Evolutionary conservation across 2,329 filamentous ascomycete genomes (phyloP).

Genomic region (Metarhizium brunneum): DNA sequence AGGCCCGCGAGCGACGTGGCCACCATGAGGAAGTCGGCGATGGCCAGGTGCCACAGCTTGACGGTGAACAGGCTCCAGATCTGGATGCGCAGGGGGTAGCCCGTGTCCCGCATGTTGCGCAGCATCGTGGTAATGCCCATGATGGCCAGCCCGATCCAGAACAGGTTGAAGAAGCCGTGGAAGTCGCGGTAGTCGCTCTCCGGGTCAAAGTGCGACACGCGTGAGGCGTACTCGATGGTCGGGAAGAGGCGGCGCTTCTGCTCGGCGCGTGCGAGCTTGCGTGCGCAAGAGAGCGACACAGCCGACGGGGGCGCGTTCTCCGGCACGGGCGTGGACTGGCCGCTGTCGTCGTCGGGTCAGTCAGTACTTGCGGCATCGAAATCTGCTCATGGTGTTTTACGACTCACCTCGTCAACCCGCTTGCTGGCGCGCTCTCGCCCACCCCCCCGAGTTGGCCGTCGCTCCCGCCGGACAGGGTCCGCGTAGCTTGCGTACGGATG

Average conservation of each 20-base stretch:
- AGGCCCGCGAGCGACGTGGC: conserved; percentile 61
- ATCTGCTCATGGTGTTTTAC: conserved; percentile 4
- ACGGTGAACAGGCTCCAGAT: conserved; percentile 85
- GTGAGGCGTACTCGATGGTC: conserved; percentile 80
- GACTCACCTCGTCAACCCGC: conserved; percentile 36
- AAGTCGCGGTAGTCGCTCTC: conserved; percentile 89
- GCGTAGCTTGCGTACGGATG: conserved; percentile 35
- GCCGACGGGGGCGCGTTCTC: conserved; percentile 88
- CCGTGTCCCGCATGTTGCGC: conserved; percentile 89
- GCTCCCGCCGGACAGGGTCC: conserved; percentile 23
- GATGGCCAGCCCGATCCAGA: conserved; percentile 94
- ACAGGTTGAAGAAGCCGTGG: conserved; percentile 93
- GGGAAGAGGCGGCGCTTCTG: conserved; percentile 82
- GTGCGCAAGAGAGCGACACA: conserved; percentile 74
- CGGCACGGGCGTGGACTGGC: conserved; percentile 73
- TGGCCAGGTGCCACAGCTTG: conserved; percentile 77
- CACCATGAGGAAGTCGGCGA: conserved; percentile 83
- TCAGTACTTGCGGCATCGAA: neutral
- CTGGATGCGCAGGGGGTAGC: conserved; percentile 71
- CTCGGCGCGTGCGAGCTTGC: conserved; percentile 73
- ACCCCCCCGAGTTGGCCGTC: conserved; percentile 23
- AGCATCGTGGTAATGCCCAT: conserved; percentile 95
- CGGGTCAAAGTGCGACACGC: conserved; percentile 93
- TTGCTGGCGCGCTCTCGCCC: conserved; percentile 25
- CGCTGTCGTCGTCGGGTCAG: conserved; percentile 37